Evolutionary conservation across 495 filamentous ascomycete species (phyloP).

Genomic region (Platismatia glauca): DNA sequence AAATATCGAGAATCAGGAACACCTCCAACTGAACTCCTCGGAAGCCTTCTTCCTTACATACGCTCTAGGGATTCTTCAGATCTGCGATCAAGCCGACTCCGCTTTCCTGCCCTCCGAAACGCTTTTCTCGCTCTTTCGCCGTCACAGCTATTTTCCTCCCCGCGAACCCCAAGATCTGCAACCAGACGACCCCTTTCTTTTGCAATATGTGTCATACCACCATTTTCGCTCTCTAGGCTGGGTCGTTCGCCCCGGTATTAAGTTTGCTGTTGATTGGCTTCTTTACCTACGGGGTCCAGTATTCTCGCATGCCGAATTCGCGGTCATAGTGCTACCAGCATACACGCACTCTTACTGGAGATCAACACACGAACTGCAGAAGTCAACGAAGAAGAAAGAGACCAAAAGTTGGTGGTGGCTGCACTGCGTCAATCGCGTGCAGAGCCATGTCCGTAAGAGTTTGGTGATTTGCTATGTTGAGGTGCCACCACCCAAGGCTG

Average conservation of each 20-base stretch:
- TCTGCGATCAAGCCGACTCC: conserved; percentile 49
- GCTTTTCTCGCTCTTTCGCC: conserved; percentile 57
- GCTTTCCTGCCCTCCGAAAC: conserved; percentile 30
- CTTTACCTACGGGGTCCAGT: conserved; percentile 93
- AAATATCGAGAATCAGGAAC: conserved; percentile 65
- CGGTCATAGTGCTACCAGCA: conserved; percentile 70
- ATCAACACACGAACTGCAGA: conserved; percentile 39
- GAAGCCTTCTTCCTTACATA: conserved; percentile 91
- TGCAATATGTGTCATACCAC: conserved; percentile 85
- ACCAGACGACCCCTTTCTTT: conserved; percentile 74
- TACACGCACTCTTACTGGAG: conserved; percentile 72
- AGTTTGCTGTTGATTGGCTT: conserved; percentile 89
- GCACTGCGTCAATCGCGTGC: conserved; percentile 85
- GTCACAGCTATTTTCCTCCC: conserved; percentile 61
- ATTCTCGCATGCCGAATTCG: conserved; percentile 91
- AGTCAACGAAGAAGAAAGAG: conserved; percentile 39
- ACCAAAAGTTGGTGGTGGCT: conserved; percentile 79
- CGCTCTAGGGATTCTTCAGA: conserved; percentile 63
- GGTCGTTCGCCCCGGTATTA: conserved; percentile 89
- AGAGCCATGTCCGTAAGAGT: conserved; percentile 79
- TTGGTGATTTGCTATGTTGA: conserved; percentile 86
- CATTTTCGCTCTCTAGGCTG: conserved; percentile 95
- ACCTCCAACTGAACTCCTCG: conserved; percentile 80
- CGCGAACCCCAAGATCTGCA: conserved; percentile 30
- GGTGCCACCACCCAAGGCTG: conserved; percentile 58